A percentile compares a stretch with the other conserved stretches of the same genome.
These are phyloP conservation scores for Oemleria cerasiformis DNA, from an alignment of 306 rosid species.

Conservation along the genomic window DNA sequence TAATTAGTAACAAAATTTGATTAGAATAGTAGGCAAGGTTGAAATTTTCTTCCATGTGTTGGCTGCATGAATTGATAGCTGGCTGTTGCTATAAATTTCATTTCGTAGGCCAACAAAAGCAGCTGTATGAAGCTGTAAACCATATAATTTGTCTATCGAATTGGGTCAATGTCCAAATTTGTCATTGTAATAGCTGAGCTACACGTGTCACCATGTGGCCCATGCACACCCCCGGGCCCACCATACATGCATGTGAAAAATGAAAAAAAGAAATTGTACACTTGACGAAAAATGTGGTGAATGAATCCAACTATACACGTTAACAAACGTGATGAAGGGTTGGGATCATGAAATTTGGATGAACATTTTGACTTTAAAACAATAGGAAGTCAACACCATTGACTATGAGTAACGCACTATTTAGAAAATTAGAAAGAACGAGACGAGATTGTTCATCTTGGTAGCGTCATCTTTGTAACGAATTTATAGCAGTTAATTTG, in stretches of 20 bases:
- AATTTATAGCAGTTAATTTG: too few species aligned
- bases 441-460: too few species aligned
- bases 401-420: neutral
- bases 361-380: neutral
- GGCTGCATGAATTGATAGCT: neutral
- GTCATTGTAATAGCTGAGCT: conserved; percentile 1
- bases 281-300: too few species aligned
- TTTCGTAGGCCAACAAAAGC: neutral
- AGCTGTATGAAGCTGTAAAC: conserved; percentile 29
- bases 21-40: too few species aligned
- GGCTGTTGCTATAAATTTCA: neutral
- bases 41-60: neutral
- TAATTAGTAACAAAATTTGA: too few species aligned
- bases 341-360: conserved; percentile 9
- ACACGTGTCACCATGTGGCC: conserved; percentile 20
- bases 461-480: too few species aligned
- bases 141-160: conserved; percentile 5
- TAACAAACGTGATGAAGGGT: neutral
- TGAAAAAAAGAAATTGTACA: neutral
- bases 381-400: neutral
- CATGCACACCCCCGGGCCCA: neutral
- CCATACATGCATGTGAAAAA: neutral
- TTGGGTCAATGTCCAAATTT: conserved; percentile 21
- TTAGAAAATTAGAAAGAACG: neutral
- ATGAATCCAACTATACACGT: neutral